A percentile compares a stretch with the other conserved stretches of the same genome.
These are phyloP conservation scores for Deinandra increscens DNA, from an alignment of 129 eudicot species.

Conservation along the genomic window DNA sequence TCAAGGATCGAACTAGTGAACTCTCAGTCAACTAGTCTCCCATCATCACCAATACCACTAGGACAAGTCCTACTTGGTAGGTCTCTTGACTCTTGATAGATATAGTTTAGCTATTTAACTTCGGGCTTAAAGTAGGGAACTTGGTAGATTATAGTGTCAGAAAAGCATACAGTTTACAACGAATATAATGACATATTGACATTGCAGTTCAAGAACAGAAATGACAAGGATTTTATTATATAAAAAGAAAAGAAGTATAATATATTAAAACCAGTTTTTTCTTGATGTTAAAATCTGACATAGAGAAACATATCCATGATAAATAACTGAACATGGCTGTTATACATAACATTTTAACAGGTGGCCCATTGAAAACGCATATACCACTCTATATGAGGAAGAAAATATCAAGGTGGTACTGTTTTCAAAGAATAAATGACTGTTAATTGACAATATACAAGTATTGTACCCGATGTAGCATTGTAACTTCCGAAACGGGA, in stretches of 20 bases:
- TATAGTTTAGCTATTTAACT: background rate
- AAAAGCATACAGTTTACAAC: background rate
- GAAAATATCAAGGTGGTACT: background rate
- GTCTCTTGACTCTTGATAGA: background rate
- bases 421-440: background rate
- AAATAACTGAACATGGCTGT: background rate
- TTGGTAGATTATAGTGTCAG: background rate
- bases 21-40: too few species aligned
- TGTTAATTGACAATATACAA: background rate
- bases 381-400: background rate
- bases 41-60: too few species aligned
- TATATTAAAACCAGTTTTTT: background rate
- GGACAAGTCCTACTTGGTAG: too few species aligned
- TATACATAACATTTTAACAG: background rate
- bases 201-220: background rate
- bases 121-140: constrained; percentile 2
- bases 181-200: background rate
- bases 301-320: background rate
- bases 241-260: background rate
- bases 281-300: background rate
- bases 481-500: background rate
- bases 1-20: too few species aligned
- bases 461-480: background rate
- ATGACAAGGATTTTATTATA: background rate
- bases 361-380: background rate